Base-by-base conservation (phyloP, 192 early-diverging fungal species). In the Mortierella claussenii region DNA sequence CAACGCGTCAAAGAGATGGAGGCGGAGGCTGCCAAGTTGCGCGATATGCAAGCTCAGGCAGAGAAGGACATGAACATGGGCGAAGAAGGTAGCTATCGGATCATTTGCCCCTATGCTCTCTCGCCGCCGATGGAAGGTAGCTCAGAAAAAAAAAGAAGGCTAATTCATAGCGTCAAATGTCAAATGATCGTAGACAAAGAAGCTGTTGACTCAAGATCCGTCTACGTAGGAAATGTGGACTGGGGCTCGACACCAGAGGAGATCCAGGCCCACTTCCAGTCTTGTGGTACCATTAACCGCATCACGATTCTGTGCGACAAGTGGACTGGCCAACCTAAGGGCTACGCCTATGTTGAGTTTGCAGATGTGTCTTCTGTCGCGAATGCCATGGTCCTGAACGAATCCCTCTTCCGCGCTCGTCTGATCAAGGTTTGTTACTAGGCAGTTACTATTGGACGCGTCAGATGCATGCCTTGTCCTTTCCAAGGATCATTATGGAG, bases 281-380 rank as follows among this genome's bases (percentile, higher is more conserved):
- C 93, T 9, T 97, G 96, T 79, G 97, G 98, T 20, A 91, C 90
- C 20, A 97, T 99, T 78, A 99, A 97, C 78, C 88, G 98, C 21
- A 94, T 98, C 10, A 99, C 97, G 13, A 98, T 98, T 61, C 76
- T 96, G 43, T 96, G 95, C 68, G 92, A 99, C 82, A 96, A 96
- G 78, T 94, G 83, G 71, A 98, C 95, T n/a, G 95, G 95, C n/a
- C 91, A 93, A 58, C 93, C 94, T 26, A 94, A 93, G 71, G 94
- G 94, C 24, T 98, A 90, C 65, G 98, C 95, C 7, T 99, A 98
- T 65, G 88, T 99, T 8, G 98, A 99, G 79, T 99, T 99, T 91
- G 93, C 92, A 20, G 90, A 96, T 55, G 79, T 88, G 10, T 82
- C 88, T 7, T 86, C 89, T 4, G 94, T 98, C 36, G 83, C 85